A percentile compares a stretch with the other conserved stretches of the same genome.
phyloP scores from a whole-genome alignment of 805 yeast genomes.

The Peterozyma xylosa region DNA sequence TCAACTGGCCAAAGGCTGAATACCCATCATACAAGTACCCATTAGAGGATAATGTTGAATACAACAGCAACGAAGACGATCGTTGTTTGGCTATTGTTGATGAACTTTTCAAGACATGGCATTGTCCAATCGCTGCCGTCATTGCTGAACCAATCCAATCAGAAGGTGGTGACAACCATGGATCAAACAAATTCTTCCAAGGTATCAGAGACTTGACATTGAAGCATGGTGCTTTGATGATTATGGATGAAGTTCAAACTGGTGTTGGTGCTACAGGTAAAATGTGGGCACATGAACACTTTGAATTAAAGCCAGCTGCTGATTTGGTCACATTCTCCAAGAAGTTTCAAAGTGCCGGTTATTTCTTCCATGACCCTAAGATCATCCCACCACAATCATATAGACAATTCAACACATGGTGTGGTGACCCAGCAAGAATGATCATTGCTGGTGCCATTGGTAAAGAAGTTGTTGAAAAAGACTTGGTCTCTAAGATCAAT shows the following conservation, averaged over 20 bases:
- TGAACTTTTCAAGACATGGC: conserved; percentile 27
- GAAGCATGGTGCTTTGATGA: conserved; percentile 50
- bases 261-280: conserved; percentile 71
- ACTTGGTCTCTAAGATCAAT: conserved; percentile 39
- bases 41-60: conserved; percentile 53
- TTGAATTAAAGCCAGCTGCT: conserved; percentile 52
- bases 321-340: conserved; percentile 68
- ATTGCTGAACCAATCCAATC: conserved; percentile 60
- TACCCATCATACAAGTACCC: conserved; percentile 86
- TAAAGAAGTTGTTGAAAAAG: conserved; percentile 42
- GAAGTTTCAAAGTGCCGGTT: conserved; percentile 70
- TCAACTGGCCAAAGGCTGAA: conserved; percentile 50
- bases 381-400: conserved; percentile 55
- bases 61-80: conserved; percentile 39
- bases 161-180: conserved; percentile 76
- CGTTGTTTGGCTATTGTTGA: conserved; percentile 39
- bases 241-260: conserved; percentile 69
- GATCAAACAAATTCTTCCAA: conserved; percentile 53
- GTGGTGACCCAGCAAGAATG: conserved; percentile 69
- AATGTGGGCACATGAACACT: conserved; percentile 69
- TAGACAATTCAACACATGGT: conserved; percentile 75
- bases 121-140: conserved; percentile 41
- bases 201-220: conserved; percentile 52
- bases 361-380: conserved; percentile 52
- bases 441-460: conserved; percentile 54